Conservation (phyloP, 768 basidiomycete species). For the Tylopilus vinaceipallidus region DNA sequence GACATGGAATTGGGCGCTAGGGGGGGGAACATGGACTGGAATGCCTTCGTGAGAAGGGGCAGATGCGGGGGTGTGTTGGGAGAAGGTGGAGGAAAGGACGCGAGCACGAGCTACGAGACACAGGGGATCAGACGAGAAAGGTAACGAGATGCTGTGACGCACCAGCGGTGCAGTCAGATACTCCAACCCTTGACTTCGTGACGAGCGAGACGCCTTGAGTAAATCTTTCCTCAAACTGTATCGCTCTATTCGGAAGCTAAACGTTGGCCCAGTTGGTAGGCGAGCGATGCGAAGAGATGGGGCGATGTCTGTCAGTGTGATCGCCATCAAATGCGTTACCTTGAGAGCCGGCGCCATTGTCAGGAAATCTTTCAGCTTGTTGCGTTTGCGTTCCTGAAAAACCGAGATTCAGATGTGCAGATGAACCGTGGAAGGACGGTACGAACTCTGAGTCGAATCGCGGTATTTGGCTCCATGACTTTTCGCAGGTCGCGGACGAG, state of each 20-base stretch:
- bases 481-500: slow-evolving; percentile 92
- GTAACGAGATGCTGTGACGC: slow-evolving; percentile 27
- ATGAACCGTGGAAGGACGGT: not conserved
- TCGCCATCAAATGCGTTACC: slow-evolving; percentile 90
- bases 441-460: slow-evolving; percentile 80
- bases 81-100: slow-evolving; percentile 76
- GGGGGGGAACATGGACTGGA: slow-evolving; percentile 95
- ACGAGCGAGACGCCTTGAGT: slow-evolving; percentile 58
- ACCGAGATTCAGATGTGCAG: slow-evolving; percentile 10
- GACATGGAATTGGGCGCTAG: slow-evolving; percentile 78
- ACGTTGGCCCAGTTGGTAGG: slow-evolving; percentile 86
- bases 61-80: slow-evolving; percentile 80
- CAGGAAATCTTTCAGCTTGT: slow-evolving; percentile 92
- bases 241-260: slow-evolving; percentile 89
- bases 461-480: slow-evolving; percentile 98
- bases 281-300: slow-evolving; percentile 86
- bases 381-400: slow-evolving; percentile 80
- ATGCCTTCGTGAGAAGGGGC: slow-evolving; percentile 89
- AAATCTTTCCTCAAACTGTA: slow-evolving; percentile 92
- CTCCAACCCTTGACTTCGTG: slow-evolving; percentile 79
- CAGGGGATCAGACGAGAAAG: not conserved
- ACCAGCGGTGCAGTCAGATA: slow-evolving; percentile 93
- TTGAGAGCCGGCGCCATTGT: slow-evolving; percentile 87
- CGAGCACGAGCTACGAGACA: slow-evolving; percentile 70
- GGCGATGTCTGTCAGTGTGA: slow-evolving; percentile 82